These are phyloP conservation scores for Backusella tuberculispora DNA, from an alignment of 192 early-diverging fungal species.

Conservation along the genomic window DNA sequence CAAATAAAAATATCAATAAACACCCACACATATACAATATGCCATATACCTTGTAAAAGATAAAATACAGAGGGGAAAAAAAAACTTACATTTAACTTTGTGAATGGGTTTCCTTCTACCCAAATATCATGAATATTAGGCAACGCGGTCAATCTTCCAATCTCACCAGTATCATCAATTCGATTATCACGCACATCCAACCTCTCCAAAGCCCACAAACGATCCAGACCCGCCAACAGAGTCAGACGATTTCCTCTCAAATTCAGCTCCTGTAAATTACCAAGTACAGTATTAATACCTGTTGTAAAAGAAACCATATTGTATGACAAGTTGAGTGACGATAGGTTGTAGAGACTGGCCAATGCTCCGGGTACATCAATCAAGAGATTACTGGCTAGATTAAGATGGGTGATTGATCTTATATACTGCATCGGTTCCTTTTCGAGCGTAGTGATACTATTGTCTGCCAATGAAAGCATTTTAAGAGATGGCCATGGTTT, in stretches of 20 bases:
- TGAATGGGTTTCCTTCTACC: slow-evolving; percentile 60
- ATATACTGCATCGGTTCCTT: slow-evolving; percentile 44
- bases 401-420: slow-evolving; percentile 47
- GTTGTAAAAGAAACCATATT: slow-evolving; percentile 59
- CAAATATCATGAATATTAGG: slow-evolving; percentile 56
- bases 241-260: slow-evolving; percentile 54
- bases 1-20: no score
- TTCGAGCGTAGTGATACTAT: slow-evolving; percentile 50
- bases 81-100: slow-evolving; percentile 43
- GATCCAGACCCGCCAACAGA: slow-evolving; percentile 56
- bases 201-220: slow-evolving; percentile 58
- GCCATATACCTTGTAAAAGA: background rate
- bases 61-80: slow-evolving; percentile 2
- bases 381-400: slow-evolving; percentile 57
- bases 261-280: slow-evolving; percentile 56
- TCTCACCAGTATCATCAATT: slow-evolving; percentile 54
- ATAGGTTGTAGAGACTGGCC: slow-evolving; percentile 52
- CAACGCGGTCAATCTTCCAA: slow-evolving; percentile 51
- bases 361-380: slow-evolving; percentile 48
- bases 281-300: slow-evolving; percentile 52
- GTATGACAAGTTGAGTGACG: slow-evolving; percentile 53
- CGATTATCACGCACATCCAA: slow-evolving; percentile 59
- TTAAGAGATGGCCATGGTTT: slow-evolving; percentile 40
- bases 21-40: no score
- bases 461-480: slow-evolving; percentile 53